Conservation (phyloP, 1,284 basidiomycete species). For the Pseudozyma pruni region DNA sequence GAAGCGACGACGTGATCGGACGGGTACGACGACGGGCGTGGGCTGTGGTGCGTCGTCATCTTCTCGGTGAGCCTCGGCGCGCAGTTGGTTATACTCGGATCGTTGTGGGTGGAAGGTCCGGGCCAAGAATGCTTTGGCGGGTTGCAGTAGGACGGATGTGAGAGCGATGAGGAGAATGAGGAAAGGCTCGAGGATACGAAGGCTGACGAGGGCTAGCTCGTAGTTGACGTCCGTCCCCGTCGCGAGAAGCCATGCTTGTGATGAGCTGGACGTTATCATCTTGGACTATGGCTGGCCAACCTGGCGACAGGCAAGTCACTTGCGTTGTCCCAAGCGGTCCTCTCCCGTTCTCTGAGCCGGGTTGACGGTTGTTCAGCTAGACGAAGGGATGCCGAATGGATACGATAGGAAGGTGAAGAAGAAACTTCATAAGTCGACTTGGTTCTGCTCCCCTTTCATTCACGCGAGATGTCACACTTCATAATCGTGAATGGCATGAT, state of each 20-base stretch:
- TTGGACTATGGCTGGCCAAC: not conserved
- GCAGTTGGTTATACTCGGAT: slow-evolving; percentile 36
- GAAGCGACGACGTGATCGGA: slow-evolving; percentile 52
- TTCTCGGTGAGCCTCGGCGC: slow-evolving; percentile 23
- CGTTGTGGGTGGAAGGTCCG: slow-evolving; percentile 20
- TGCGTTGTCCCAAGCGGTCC: too few relatives aligned
- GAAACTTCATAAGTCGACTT: too few relatives aligned
- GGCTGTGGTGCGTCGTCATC: slow-evolving; percentile 42
- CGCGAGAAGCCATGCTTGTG: slow-evolving; percentile 14
- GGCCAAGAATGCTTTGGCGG: slow-evolving; percentile 21
- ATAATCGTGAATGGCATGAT: too few relatives aligned
- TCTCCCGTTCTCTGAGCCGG: too few relatives aligned
- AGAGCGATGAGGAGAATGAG: slow-evolving; percentile 43
- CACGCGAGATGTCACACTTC: too few relatives aligned
- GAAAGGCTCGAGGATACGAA: slow-evolving; percentile 48
- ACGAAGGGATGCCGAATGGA: not conserved
- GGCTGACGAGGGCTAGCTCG: slow-evolving; percentile 23
- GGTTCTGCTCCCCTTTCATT: too few relatives aligned
- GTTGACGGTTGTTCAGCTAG: too few relatives aligned
- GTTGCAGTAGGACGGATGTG: slow-evolving; percentile 35
- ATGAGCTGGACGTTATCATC: not conserved
- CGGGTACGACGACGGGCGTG: slow-evolving; percentile 54
- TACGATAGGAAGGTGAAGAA: too few relatives aligned
- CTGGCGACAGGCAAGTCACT: too few relatives aligned
- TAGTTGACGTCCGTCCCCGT: slow-evolving; percentile 24